Evolutionary conservation across 768 basidiomycete species (phyloP).

Genomic region (Boletus barrowsii): DNA sequence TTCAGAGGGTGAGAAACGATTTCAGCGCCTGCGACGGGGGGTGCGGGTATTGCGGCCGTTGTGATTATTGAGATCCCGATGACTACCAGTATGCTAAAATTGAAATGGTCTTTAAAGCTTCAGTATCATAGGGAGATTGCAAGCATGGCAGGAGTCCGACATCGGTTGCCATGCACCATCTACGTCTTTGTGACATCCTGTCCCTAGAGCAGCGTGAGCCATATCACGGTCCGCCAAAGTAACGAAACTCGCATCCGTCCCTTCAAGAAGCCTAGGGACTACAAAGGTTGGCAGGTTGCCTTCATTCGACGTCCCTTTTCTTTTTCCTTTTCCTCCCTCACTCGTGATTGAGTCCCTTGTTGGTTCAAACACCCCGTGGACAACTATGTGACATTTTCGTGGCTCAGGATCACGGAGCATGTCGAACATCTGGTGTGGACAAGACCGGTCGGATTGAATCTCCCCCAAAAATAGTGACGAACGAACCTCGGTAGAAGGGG

Average conservation of each 20-base stretch:
- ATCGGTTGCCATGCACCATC: neutral
- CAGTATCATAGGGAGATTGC: too few relatives aligned
- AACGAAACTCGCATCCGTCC: too few relatives aligned
- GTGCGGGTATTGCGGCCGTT: too few relatives aligned
- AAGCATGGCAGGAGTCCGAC: neutral
- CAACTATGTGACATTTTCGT: neutral
- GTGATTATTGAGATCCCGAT: too few relatives aligned
- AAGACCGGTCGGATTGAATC: neutral
- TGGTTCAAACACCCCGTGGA: neutral
- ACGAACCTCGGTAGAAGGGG: neutral
- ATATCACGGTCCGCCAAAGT: too few relatives aligned
- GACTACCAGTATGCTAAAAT: too few relatives aligned
- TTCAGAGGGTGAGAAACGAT: too few relatives aligned
- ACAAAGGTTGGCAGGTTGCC: conserved; percentile 44
- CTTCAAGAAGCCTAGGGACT: neutral
- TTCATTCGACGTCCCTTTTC: neutral
- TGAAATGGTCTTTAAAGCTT: too few relatives aligned
- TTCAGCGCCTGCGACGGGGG: too few relatives aligned
- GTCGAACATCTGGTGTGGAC: neutral
- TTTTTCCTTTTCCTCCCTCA: too few relatives aligned
- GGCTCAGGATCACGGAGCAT: neutral
- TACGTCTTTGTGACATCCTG: neutral
- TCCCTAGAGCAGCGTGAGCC: neutral
- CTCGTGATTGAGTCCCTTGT: neutral
- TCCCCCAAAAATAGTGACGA: neutral